Evolutionary conservation across 305 asterid genomes (phyloP), one percentile per base, ranked within the genome.

Genomic region (Fraxinus paxiana): DNA sequence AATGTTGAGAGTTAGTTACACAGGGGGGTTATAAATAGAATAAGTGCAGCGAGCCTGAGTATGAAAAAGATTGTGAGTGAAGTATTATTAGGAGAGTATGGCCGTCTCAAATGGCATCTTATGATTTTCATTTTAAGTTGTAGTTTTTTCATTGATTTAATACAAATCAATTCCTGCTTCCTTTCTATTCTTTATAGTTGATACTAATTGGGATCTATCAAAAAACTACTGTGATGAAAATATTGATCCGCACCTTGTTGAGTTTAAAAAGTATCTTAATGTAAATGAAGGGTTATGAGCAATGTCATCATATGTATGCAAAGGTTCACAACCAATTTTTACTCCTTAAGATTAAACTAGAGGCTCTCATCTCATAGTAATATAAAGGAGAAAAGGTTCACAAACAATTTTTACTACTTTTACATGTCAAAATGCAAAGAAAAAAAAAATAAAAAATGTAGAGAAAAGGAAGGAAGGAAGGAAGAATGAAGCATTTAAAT

Each of bases 401-500:
- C 9, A 20, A 59, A 9, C 26, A 59, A 18, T 61, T 20, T 61
- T 20, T 6, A 61, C 20, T 22, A 61, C 72, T 3, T 63, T 63
- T 63, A 63, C 3, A 1, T 8, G 72, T 24, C 72, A 24, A 63
- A 18, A 63, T 63, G 33, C 34, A 63, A 9, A 63, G 13, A 37
- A 37, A 37, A 37, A 34, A 34, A 35, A 35, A 35, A 35, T 5
- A 22, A 61, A 61, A 22, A 22, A 61, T 0, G 33, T 24, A 24
- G 35, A 63, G 72, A 24, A 63, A 24, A 8, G 71, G 17, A 63
- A 67, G 18, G 15, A 59, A 65, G 17, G 3, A 37, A 37, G 56
- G 81, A 82, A 65, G 37, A 0, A 28, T 28, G 67, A 82, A 82
- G 82, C 80, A 80, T 85, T 79, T 30, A 77, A 74, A 85, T 79